Conservation (phyloP, 2,329 filamentous ascomycete species). For the Alternaria novae-zelandiae region DNA sequence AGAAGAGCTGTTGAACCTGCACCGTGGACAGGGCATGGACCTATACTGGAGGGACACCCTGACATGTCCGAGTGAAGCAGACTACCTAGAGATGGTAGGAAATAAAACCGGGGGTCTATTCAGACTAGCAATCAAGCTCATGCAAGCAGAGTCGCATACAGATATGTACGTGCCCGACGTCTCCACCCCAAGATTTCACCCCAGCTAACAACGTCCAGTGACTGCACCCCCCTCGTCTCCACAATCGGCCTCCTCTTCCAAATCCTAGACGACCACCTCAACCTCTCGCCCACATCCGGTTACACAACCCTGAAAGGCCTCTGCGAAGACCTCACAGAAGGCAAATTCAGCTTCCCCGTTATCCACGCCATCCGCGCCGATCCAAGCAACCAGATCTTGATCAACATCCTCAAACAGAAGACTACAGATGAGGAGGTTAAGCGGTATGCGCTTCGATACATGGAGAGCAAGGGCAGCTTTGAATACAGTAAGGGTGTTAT, state of each 20-base stretch:
- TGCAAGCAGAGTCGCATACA: constrained; percentile 74
- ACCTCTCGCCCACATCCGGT: constrained; percentile 63
- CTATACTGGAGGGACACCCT: constrained; percentile 87
- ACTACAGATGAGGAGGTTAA: constrained; percentile 87
- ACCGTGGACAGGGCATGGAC: constrained; percentile 89
- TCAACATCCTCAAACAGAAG: constrained; percentile 93
- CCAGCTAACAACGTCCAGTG: constrained; percentile 46
- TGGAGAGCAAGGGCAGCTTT: constrained; percentile 90
- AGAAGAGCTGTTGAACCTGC: constrained; percentile 83
- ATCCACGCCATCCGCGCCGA: constrained; percentile 89
- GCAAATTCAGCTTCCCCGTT: constrained; percentile 95
- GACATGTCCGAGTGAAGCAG: constrained; percentile 82
- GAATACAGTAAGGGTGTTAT: constrained; percentile 75
- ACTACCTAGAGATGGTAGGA: constrained; percentile 92
- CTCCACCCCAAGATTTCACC: not conserved
- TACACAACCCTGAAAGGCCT: constrained; percentile 92
- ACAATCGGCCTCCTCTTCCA: constrained; percentile 86
- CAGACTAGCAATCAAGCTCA: constrained; percentile 81
- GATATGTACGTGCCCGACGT: constrained; percentile 42
- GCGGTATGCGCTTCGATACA: constrained; percentile 86
- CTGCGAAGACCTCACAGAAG: constrained; percentile 94
- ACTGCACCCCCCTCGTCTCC: constrained; percentile 85
- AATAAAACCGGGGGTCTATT: constrained; percentile 92
- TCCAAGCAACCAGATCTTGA: constrained; percentile 75
- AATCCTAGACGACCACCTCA: constrained; percentile 93